Conservation (phyloP, 768 basidiomycete species). For the Pisolithus orientalis region DNA sequence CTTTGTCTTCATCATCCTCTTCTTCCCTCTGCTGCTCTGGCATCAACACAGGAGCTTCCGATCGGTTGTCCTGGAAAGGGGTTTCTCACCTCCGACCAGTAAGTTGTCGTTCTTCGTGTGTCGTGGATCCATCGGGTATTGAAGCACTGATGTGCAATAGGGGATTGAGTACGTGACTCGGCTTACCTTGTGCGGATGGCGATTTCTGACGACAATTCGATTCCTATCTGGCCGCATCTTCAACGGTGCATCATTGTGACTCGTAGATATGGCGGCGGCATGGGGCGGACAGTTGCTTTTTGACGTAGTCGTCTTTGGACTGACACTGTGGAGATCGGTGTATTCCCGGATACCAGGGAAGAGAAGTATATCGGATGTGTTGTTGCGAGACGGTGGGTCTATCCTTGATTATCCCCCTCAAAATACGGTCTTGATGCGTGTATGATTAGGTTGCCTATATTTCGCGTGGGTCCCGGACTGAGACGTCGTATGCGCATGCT, state of each 20-base stretch:
- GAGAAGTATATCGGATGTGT: neutral
- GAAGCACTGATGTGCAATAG: neutral
- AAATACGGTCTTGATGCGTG: neutral
- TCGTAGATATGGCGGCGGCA: neutral
- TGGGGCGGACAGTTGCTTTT: conserved; percentile 9
- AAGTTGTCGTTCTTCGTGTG: too few relatives aligned
- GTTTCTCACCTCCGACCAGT: too few relatives aligned
- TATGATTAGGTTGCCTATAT: neutral
- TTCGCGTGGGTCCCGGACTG: neutral
- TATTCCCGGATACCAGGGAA: neutral
- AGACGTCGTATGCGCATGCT: neutral
- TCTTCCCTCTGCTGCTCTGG: too few relatives aligned
- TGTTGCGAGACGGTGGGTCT: neutral
- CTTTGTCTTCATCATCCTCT: too few relatives aligned
- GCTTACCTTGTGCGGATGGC: neutral
- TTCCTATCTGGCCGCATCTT: neutral
- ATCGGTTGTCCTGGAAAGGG: too few relatives aligned
- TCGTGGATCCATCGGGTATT: too few relatives aligned
- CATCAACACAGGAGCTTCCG: too few relatives aligned
- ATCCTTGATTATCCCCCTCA: neutral
- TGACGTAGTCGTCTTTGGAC: conserved; percentile 9
- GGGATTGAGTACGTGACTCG: neutral
- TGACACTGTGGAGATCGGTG: conserved; percentile 6
- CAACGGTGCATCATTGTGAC: neutral
- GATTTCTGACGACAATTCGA: conserved; percentile 6